Evolutionary conservation across 1,284 basidiomycete genomes (phyloP), one percentile per base, ranked within the genome.

Genomic region (Fomitiporia mediterranea): DNA sequence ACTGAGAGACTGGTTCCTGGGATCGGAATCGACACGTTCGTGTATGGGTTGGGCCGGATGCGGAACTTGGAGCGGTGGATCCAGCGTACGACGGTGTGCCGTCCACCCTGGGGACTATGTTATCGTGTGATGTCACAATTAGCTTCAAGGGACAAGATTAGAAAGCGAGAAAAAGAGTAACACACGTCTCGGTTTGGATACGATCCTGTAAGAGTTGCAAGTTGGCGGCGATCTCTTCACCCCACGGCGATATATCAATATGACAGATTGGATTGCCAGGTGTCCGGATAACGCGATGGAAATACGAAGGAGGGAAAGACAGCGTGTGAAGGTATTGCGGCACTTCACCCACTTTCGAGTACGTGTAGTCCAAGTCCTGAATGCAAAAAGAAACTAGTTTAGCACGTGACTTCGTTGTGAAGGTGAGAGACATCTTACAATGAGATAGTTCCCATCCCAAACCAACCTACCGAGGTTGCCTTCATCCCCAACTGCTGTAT

Each of bases 391-490:
- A 25, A 38, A 39, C 30, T n/a, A 51, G 19, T 23, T 37, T 34
- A 38, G 42, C 37, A 43, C 27, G 49, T 1, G 64, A 59, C 50
- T 38, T 56, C 39, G n/a, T 40, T 23, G 59, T 46, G n/a, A n/a
- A n/a, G n/a, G n/a, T n/a, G n/a, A n/a, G n/a, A n/a, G n/a, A n/a
- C n/a, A 11, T 73, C 78, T 70, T 65, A 91, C 89, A 62, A 91
- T 81, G 7, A 92, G 75, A 70, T 90, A 91, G 60, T 80, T 82
- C 25, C 89, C 89, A 66, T 91, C 89, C 87, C 89, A 92, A 7
- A 91, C 74, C 68, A 92, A 67, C 60, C 86, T 70, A 13, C 89
- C 89, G 1, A 83, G 74, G 67, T 92, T 92, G 1, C 84, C 86
- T 66, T 91, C 89, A 64, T 91, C 89, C 2, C 86, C 86, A 0